phyloP scores from a whole-genome alignment of 371 early-diverging fungal species.

The Actinomortierella ambigua region DNA sequence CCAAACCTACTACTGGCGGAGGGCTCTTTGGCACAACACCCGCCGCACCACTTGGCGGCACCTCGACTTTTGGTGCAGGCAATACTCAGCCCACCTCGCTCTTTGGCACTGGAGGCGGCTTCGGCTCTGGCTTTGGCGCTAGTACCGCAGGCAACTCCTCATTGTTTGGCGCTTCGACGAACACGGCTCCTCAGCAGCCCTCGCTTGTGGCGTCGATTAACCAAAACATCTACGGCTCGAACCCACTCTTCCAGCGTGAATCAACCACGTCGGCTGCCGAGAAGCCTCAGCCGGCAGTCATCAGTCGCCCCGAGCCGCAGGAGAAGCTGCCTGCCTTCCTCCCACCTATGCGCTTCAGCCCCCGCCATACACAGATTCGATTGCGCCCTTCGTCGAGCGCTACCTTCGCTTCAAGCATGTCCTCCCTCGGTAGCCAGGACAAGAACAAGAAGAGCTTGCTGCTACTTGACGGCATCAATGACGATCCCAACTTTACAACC shows the following conservation, averaged over 20 bases:
- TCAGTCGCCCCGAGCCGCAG: slow-evolving; percentile 49
- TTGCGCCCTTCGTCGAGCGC: slow-evolving; percentile 66
- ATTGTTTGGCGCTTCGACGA: slow-evolving; percentile 39
- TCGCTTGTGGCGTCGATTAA: slow-evolving; percentile 79
- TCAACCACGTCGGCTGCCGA: slow-evolving; percentile 30
- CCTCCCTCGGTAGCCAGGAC: slow-evolving; percentile 33
- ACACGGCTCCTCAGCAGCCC: slow-evolving; percentile 31
- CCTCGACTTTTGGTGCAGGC: slow-evolving; percentile 19
- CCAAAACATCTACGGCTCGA: slow-evolving; percentile 82
- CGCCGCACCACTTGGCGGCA: slow-evolving; percentile 27
- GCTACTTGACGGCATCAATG: slow-evolving; percentile 59
- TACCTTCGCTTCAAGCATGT: slow-evolving; percentile 46
- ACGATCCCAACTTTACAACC: slow-evolving; percentile 68
- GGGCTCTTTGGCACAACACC: slow-evolving; percentile 33
- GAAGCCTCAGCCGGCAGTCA: slow-evolving; percentile 53
- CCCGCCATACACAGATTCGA: slow-evolving; percentile 71
- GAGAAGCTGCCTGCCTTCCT: slow-evolving; percentile 56
- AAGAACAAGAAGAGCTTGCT: slow-evolving; percentile 33
- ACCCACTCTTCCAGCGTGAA: slow-evolving; percentile 73
- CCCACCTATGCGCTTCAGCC: slow-evolving; percentile 71
- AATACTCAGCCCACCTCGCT: slow-evolving; percentile 13
- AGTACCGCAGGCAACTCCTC: slow-evolving; percentile 27
- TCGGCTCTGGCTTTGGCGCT: slow-evolving; percentile 16
- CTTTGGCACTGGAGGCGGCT: slow-evolving; percentile 26
- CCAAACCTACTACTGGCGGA: slow-evolving; percentile 35